These are phyloP conservation scores for Tulasnella sp. DNA, from an alignment of 768 basidiomycete genomes.

Conservation along the genomic window DNA sequence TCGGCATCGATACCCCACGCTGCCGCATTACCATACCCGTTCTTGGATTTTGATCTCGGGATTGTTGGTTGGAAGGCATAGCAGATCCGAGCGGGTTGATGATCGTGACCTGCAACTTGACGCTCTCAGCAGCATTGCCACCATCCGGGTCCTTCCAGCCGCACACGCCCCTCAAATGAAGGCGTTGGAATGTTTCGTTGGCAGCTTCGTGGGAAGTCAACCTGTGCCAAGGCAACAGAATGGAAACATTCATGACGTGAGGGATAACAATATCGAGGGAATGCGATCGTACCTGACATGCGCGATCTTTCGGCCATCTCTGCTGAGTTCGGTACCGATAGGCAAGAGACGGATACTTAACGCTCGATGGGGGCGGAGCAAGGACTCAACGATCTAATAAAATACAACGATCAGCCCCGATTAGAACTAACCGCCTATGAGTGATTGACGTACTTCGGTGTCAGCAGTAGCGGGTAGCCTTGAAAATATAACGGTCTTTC, in stretches of 20 bases:
- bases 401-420: not conserved
- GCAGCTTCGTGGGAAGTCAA: slow-evolving; percentile 2
- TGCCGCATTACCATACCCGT: too few species aligned
- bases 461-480: not conserved
- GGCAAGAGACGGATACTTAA: slow-evolving; percentile 6
- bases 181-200: slow-evolving; percentile 1
- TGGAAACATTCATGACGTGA: too few species aligned
- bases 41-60: too few species aligned
- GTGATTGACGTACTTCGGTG: not conserved
- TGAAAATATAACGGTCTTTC: not conserved
- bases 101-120: slow-evolving; percentile 2
- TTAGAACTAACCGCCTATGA: not conserved
- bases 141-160: not conserved
- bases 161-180: not conserved
- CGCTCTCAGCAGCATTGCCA: not conserved
- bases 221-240: not conserved
- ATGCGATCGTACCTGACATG: slow-evolving; percentile 2
- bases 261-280: too few species aligned
- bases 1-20: too few species aligned
- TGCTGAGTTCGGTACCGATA: slow-evolving; percentile 7
- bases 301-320: slow-evolving; percentile 1
- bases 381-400: not conserved
- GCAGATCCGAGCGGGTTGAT: not conserved
- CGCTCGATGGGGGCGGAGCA: not conserved
- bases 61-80: too few species aligned